Conservation (phyloP, 345 rosid genomes). For the Odontarrhena argentea region DNA sequence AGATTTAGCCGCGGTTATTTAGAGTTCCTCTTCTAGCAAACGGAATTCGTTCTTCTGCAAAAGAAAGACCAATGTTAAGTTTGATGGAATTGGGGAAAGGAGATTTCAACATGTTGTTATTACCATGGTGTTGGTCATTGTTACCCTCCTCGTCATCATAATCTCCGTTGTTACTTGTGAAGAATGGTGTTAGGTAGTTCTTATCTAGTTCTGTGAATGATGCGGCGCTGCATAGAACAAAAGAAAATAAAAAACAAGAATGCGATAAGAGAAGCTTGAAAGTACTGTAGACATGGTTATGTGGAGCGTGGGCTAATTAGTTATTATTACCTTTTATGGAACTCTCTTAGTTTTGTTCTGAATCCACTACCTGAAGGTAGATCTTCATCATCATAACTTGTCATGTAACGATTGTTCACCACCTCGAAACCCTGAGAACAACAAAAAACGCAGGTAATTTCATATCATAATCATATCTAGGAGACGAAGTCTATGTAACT, state of each 20-base stretch:
- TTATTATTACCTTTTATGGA: slow-evolving; percentile 62
- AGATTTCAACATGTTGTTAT: neutral
- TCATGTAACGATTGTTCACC: slow-evolving; percentile 58
- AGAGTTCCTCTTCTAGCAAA: slow-evolving; percentile 48
- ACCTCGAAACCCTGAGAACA: slow-evolving; percentile 58
- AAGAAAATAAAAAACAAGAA: neutral
- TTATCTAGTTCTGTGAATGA: slow-evolving; percentile 76
- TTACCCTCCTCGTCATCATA: slow-evolving; percentile 48
- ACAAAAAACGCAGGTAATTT: neutral
- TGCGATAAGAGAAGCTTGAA: neutral
- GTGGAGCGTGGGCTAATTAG: neutral
- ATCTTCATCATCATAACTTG: slow-evolving; percentile 60
- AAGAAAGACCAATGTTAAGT: neutral
- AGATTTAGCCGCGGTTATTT: slow-evolving; percentile 37
- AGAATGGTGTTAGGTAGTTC: slow-evolving; percentile 84
- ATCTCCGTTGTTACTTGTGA: slow-evolving; percentile 82
- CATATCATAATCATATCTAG: neutral
- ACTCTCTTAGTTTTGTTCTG: slow-evolving; percentile 79
- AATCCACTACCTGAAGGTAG: slow-evolving; percentile 74
- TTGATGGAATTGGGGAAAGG: neutral
- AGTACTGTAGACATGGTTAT: neutral
- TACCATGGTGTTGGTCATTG: slow-evolving; percentile 33
- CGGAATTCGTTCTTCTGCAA: slow-evolving; percentile 52
- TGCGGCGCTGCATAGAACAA: slow-evolving; percentile 56
- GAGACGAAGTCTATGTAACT: neutral